Base-by-base conservation (phyloP, 2,329 filamentous ascomycete genomes). In the Aureobasidium namibiae region DNA sequence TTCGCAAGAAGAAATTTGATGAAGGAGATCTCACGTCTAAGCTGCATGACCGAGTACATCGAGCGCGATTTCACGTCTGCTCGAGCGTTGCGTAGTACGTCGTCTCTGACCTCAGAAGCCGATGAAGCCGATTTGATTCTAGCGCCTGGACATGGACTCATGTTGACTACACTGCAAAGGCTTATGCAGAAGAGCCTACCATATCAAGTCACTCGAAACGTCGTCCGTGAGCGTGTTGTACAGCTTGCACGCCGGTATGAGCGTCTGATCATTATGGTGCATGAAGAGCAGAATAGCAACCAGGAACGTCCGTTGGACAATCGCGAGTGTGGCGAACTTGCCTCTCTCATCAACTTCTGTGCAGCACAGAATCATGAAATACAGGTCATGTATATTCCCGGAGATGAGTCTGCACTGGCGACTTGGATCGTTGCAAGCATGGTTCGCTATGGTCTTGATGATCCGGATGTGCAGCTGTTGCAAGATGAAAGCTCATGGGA, bases 111-210 rank as follows among this genome's bases (percentile, higher is more conserved):
- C 3, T 26, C 31, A 14, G 52, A 53, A 59, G 56, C 60, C 23
- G 21, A 50, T 42, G 87, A 90, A 69, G 86, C 89, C 2, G 91
- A 96, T 65, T 72, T 96, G 3, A 81, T 87, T 1, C 66, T 92
- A 5, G 89, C 89, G 0, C 84, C 89, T 0, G 78, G 76, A 0
- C 83, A 81, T 0, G 90, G 88, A 0, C 74, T 95, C 2, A 70
- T 95, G 0, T 67, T 88, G 21, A 89, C 89, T 0, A 88, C 82
- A 0, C 74, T 92, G 5, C 82, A 92, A 62, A 84, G 86, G 63
- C 78, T 88, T 26, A 87, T 85, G 44, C 92, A 96, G 66, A 82
- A 79, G 49, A 77, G 86, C 2, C 76, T 91, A 0, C 89, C 89
- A 0, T 85, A 86, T 0, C 79, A 83, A 56, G 75, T 70, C 9